A percentile compares a stretch with the other conserved stretches of the same genome.
Evolutionary conservation across 2,329 filamentous ascomycete genomes (phyloP).

Genomic region (Calonectria fujianensis): DNA sequence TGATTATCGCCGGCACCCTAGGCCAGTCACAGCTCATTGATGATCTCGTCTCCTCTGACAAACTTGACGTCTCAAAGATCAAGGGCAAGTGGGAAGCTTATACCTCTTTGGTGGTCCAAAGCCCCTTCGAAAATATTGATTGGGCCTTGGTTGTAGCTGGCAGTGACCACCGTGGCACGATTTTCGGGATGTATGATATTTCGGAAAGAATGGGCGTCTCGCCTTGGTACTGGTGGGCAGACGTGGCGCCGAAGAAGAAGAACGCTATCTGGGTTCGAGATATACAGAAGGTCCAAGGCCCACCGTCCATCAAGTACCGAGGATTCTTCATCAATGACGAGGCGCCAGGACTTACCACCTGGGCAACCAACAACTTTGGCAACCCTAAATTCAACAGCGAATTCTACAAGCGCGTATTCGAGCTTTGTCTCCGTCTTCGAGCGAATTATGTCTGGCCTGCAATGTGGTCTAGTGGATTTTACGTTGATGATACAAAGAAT

Average conservation of each 20-base stretch:
- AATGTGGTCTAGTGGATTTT: conserved; percentile 82
- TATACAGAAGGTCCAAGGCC: conserved; percentile 55
- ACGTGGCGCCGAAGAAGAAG: conserved; percentile 64
- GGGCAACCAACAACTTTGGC: conserved; percentile 59
- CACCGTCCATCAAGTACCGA: conserved; percentile 76
- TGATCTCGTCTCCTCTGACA: background rate
- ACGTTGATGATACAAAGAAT: conserved; percentile 81
- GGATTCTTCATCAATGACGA: conserved; percentile 78
- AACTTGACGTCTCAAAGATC: background rate
- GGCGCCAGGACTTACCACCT: conserved; percentile 68
- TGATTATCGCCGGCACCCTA: background rate
- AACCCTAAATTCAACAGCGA: background rate
- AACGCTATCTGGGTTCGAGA: background rate
- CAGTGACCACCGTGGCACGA: conserved; percentile 75
- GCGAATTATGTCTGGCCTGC: conserved; percentile 87
- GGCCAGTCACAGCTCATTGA: conserved; percentile 3
- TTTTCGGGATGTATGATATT: conserved; percentile 76
- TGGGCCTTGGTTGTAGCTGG: conserved; percentile 71
- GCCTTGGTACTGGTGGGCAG: conserved; percentile 76
- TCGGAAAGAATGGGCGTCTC: conserved; percentile 76
- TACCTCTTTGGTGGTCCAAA: background rate
- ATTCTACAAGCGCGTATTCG: conserved; percentile 82
- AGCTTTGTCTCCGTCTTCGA: conserved; percentile 80
- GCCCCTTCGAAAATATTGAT: background rate
- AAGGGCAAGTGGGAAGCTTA: background rate